Base-by-base conservation (phyloP, 2,329 filamentous ascomycete genomes). In the Reticulascus tulasneorum region DNA sequence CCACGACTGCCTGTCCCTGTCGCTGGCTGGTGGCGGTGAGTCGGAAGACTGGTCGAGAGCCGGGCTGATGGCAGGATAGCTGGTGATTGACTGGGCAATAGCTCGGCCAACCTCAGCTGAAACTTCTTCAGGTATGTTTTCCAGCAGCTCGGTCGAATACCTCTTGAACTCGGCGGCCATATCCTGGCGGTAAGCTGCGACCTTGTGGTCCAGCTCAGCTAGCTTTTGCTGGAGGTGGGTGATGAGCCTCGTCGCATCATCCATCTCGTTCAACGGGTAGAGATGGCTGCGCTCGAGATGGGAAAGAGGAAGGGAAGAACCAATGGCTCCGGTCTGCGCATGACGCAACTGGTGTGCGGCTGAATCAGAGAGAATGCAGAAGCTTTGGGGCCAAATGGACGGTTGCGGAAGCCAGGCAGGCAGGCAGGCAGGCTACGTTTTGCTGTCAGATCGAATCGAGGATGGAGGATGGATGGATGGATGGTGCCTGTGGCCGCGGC, bases 121-220 rank as follows among this genome's bases (percentile, higher is more conserved):
- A 44, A 75, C 56, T 47, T 70, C 55, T 33, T 63, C 56, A 20
- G 71, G 59, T 32, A 70, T 60, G 47, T 69, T 56, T 47, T 61
- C 63, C 49, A 82, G 60, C 38, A 76, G 58, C 32, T 66, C 58
- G 37, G 66, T 64, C 44, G 71, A 70, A 58, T 77, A 73, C 46
- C 65, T 67, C 38, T 69, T 62, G 51, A 80, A 82, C 48, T 80
- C 73, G 45, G 64, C 56, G 33, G 72, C 66, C 66, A 79, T 70
- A 45, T 75, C 71, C 52, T 67, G 68, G 47, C 72, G 74, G 59
- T 76, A 79, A 42, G 66, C 62, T 42, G 63, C 66, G 50, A 82
- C 74, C 54, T 72, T 73, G 53, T 64, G 60, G 51, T 82, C 73
- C 34, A 81, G 72, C 49, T 77, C 66, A 50, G 58, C 60, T 46